Evolutionary conservation across 2,329 filamentous ascomycete species (phyloP).

Genomic region (Fusarium armeniacum): DNA sequence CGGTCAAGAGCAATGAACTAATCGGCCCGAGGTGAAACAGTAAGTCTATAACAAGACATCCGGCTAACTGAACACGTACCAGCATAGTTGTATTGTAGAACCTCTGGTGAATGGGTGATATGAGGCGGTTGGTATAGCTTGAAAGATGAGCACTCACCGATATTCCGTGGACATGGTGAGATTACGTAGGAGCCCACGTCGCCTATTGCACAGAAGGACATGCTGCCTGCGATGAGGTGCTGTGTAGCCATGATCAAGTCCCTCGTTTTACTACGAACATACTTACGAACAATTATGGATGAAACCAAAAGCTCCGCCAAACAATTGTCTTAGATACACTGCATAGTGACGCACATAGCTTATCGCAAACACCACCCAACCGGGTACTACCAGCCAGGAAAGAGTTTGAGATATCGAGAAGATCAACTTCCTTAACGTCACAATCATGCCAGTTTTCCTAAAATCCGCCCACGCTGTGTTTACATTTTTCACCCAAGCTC

Average conservation of each 20-base stretch:
- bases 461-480: background rate
- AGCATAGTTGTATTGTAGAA: background rate
- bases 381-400: background rate
- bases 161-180: background rate
- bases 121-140: background rate
- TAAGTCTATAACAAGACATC: background rate
- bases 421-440: background rate
- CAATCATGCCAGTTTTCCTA: conserved; percentile 10
- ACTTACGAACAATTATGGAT: background rate
- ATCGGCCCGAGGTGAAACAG: conserved; percentile 4
- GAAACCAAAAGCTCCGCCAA: background rate
- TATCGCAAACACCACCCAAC: accelerated
- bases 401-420: background rate
- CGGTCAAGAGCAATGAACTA: background rate
- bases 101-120: background rate
- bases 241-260: background rate
- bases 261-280: background rate
- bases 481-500: accelerated
- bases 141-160: background rate
- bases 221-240: accelerated
- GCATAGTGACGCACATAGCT: background rate
- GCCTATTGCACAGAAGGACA: background rate
- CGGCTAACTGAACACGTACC: no score
- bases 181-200: background rate
- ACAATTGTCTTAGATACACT: background rate